These are phyloP conservation scores for Thraustotheca clavata DNA, from an alignment of 352 stramenopile genomes.

Conservation along the genomic window DNA sequence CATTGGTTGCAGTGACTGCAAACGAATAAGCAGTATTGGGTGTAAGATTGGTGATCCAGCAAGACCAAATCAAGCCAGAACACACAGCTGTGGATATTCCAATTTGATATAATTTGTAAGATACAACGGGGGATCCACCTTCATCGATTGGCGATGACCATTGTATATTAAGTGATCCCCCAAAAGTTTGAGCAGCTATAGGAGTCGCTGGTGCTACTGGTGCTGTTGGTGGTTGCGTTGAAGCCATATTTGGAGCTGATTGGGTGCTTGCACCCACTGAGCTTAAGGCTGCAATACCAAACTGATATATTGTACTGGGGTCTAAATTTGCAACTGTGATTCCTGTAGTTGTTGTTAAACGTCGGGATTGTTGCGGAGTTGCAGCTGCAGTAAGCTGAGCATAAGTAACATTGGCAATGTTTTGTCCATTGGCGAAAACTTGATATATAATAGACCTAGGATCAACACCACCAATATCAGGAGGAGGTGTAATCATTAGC, in stretches of 20 bases:
- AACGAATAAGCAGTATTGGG: conserved; percentile 37
- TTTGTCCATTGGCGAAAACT: conserved; percentile 35
- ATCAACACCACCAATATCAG: conserved; percentile 38
- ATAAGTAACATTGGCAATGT: conserved; percentile 36
- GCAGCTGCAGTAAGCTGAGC: conserved; percentile 2
- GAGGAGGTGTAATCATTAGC: conserved; percentile 44
- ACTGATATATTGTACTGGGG: conserved; percentile 38
- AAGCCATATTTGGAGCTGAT: conserved; percentile 24
- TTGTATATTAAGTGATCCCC: conserved; percentile 31
- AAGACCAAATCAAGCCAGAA: conserved; percentile 22
- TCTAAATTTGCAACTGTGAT: conserved; percentile 39
- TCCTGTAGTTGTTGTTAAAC: conserved; percentile 24
- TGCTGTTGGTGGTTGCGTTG: conserved; percentile 29
- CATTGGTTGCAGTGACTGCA: conserved; percentile 31
- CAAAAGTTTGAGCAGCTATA: conserved; percentile 18
- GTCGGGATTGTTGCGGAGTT: conserved; percentile 4
- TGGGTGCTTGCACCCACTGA: conserved; percentile 22
- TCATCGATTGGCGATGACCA: conserved; percentile 37
- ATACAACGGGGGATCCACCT: conserved; percentile 33
- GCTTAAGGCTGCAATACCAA: conserved; percentile 41
- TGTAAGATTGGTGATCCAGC: conserved; percentile 27
- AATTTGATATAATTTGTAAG: conserved; percentile 38
- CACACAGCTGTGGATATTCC: conserved; percentile 23
- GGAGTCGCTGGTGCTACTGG: conserved; percentile 30
- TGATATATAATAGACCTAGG: conserved; percentile 35